Conservation (phyloP, 192 early-diverging fungal species). For the Anaeromyces robustus region DNA sequence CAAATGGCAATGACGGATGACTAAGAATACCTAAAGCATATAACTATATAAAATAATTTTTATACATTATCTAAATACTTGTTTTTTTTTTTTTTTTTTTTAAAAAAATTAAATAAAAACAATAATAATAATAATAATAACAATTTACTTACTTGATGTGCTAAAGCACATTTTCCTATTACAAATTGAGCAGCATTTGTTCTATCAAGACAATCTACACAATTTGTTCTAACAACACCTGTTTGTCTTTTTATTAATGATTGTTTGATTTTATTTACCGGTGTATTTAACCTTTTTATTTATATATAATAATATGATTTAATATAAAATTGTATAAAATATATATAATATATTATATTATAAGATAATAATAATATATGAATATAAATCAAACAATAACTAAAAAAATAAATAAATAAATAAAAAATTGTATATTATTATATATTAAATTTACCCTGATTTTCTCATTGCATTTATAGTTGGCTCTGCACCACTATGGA, state of each 20-base stretch:
- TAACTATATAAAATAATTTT: conserved; percentile 20
- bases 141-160: conserved; percentile 42
- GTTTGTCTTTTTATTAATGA: conserved; percentile 41
- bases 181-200: conserved; percentile 96
- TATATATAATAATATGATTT: too few species aligned
- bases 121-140: too few species aligned
- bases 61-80: background rate
- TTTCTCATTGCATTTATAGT: conserved; percentile 13
- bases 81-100: too few species aligned
- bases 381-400: too few species aligned
- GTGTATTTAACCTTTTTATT: background rate
- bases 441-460: background rate
- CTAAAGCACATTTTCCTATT: conserved; percentile 84
- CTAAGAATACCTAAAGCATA: conserved; percentile 74
- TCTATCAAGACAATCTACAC: conserved; percentile 94
- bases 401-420: background rate
- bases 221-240: conserved; percentile 87
- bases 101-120: background rate
- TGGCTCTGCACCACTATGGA: conserved; percentile 73
- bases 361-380: too few species aligned
- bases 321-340: too few species aligned
- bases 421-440: background rate
- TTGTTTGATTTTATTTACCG: background rate
- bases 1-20: conserved; percentile 66
- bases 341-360: too few species aligned